Evolutionary conservation across 148 eudicot genomes (phyloP), one percentile per base, ranked within the genome.

Genomic region (Drosera capensis): DNA sequence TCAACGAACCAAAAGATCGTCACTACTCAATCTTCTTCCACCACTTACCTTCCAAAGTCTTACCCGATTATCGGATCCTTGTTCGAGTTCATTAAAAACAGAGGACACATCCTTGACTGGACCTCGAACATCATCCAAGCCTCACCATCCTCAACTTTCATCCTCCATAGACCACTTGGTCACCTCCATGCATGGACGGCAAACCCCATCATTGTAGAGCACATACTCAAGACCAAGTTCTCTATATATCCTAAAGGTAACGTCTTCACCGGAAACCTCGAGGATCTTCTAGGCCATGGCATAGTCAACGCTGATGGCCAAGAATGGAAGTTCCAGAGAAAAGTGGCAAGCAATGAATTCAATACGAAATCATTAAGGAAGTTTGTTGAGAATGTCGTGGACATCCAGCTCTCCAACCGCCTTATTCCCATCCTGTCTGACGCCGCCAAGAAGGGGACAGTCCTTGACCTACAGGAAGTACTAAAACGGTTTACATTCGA

Each of bases 251-350:
- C 49, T 1, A 70, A 70, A 46, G 76, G 80, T 17, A 31, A 46
- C 0, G 25, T 18, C 2, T 26, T 29, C 18, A 29, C 17, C 8
- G 13, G 9, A 4, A 20, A 25, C 12, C 43, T 63, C 0, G 8
- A 20, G 3, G 83, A 77, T 23, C 61, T 72, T 3, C 36, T 77
- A 5, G 79, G 79, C 0, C 49, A 69, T 22, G 78, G 72, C 34
- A 72, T 72, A 9, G 59, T 77, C 51, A 66, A 65, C 40, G 56
- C 29, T n/a, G 75, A 77, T 17, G 67, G 68, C n/a, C 62, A 66
- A 2, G 49, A 31, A 1, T 77, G 83, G 83, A 77, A 72, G 51
- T 59, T 51, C 48, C 78, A 77, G 38, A 60, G 83, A 3, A 59
- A 67, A 16, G 38, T 73, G 11, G 50, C 71, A 1, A 69, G 71